phyloP scores from a whole-genome alignment of 441 rosid genomes.

The Bocquillonia castaneifolia region DNA sequence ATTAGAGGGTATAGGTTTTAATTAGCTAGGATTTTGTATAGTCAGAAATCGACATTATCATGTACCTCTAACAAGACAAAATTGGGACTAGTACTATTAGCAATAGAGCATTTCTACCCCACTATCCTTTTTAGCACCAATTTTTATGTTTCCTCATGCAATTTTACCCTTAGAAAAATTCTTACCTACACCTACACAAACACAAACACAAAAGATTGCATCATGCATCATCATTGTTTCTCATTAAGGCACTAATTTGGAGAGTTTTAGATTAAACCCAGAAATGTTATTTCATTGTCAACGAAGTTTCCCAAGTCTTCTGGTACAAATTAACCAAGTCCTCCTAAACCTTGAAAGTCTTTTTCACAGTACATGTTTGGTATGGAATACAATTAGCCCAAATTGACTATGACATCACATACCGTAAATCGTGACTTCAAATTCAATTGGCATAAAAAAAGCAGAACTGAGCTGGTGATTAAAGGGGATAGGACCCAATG shows the following conservation, averaged over 20 bases:
- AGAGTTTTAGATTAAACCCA: conserved; percentile 13
- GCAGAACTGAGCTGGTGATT: background rate
- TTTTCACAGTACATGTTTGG: background rate
- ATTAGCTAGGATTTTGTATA: background rate
- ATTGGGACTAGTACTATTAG: background rate
- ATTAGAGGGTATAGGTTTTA: background rate
- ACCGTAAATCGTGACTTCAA: conserved; percentile 9
- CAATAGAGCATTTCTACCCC: background rate
- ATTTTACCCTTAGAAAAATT: too few species aligned
- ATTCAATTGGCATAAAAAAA: background rate
- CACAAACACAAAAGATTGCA: too few species aligned
- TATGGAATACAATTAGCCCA: background rate
- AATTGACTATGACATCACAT: conserved; percentile 26
- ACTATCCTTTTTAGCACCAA: background rate
- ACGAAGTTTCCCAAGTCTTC: background rate
- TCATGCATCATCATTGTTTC: background rate
- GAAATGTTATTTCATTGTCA: conserved; percentile 3
- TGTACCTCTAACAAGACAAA: background rate
- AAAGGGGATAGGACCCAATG: conserved; percentile 26
- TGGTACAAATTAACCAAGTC: too few species aligned
- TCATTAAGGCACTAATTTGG: conserved; percentile 9
- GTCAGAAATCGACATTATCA: conserved; percentile 4
- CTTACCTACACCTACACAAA: too few species aligned
- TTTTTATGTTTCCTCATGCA: background rate
- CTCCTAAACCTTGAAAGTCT: background rate